phyloP scores from a whole-genome alignment of 441 rosid genomes.

The Adansonia gregorii region DNA sequence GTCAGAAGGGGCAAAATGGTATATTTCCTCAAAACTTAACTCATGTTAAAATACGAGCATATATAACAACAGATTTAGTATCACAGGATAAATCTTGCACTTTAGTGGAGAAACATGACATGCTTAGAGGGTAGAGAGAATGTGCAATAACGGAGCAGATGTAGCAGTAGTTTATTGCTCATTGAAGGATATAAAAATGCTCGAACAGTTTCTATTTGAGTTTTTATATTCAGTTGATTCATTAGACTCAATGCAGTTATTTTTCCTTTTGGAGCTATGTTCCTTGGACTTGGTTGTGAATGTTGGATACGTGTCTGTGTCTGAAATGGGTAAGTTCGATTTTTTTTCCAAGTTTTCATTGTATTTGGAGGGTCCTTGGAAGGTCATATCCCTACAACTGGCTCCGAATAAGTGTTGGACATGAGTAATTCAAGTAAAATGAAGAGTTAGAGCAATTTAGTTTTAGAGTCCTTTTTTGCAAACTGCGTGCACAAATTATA shows the following conservation, averaged over 20 bases:
- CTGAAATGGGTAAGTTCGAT: too few relatives aligned
- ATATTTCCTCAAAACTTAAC: conserved; percentile 13
- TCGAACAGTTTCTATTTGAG: conserved; percentile 13
- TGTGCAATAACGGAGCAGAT: background rate
- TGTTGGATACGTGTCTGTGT: too few relatives aligned
- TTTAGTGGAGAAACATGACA: conserved; percentile 10
- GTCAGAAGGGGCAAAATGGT: background rate
- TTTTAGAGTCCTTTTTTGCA: conserved; percentile 1
- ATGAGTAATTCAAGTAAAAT: too few relatives aligned
- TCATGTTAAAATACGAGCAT: conserved; percentile 9
- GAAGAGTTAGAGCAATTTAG: too few relatives aligned
- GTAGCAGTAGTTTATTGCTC: background rate
- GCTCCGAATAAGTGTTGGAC: too few relatives aligned
- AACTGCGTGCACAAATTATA: background rate
- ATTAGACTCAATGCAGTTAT: background rate
- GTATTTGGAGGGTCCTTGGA: background rate
- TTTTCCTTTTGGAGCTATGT: background rate
- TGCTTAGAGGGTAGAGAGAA: background rate
- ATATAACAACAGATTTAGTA: background rate
- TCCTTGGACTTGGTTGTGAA: too few relatives aligned
- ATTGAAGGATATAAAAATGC: background rate
- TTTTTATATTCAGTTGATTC: conserved; percentile 6
- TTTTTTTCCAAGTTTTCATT: background rate
- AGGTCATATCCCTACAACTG: too few relatives aligned
- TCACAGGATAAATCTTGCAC: background rate